Conservation (phyloP, 2,329 filamentous ascomycete species). For the Ceratocystis destructans region DNA sequence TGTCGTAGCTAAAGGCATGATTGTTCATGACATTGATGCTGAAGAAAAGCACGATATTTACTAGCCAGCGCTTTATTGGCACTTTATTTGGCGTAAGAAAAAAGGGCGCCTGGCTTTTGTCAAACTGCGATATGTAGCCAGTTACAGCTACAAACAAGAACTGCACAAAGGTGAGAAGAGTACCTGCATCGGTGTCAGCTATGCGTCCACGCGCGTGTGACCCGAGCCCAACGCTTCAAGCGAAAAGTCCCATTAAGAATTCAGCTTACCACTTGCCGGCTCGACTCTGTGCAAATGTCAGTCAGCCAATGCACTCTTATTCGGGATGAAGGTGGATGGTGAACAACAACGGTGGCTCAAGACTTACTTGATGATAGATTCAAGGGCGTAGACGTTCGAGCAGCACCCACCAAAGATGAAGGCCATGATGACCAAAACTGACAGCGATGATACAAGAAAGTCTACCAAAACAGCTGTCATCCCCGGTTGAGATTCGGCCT, state of each 20-base stretch:
- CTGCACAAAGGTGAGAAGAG: slow-evolving; percentile 77
- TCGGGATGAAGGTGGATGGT: not conserved
- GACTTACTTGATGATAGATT: slow-evolving; percentile 82
- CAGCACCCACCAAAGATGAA: slow-evolving; percentile 95
- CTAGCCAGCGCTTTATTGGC: slow-evolving; percentile 68
- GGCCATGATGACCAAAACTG: slow-evolving; percentile 43
- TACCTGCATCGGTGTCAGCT: slow-evolving; percentile 38
- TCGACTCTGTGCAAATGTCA: slow-evolving; percentile 46
- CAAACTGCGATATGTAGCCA: slow-evolving; percentile 64
- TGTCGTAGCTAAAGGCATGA: slow-evolving; percentile 91
- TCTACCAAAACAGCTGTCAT: not conserved
- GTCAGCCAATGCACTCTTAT: not conserved
- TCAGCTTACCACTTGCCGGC: slow-evolving; percentile 58
- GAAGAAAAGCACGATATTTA: slow-evolving; percentile 86
- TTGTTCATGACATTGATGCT: slow-evolving; percentile 94
- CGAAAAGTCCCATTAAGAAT: not conserved
- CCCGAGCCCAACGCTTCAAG: not conserved
- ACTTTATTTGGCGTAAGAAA: slow-evolving; percentile 67
- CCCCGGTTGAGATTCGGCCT: not conserved
- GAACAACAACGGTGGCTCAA: not conserved
- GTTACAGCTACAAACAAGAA: slow-evolving; percentile 71
- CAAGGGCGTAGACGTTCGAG: slow-evolving; percentile 92
- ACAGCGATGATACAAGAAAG: slow-evolving; percentile 29
- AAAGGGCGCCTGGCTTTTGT: slow-evolving; percentile 50
- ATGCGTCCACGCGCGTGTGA: not conserved